Evolutionary conservation across 163 green algal genomes (phyloP), one percentile per base, ranked within the genome.

Genomic region (Trebouxia gelatinosa): DNA sequence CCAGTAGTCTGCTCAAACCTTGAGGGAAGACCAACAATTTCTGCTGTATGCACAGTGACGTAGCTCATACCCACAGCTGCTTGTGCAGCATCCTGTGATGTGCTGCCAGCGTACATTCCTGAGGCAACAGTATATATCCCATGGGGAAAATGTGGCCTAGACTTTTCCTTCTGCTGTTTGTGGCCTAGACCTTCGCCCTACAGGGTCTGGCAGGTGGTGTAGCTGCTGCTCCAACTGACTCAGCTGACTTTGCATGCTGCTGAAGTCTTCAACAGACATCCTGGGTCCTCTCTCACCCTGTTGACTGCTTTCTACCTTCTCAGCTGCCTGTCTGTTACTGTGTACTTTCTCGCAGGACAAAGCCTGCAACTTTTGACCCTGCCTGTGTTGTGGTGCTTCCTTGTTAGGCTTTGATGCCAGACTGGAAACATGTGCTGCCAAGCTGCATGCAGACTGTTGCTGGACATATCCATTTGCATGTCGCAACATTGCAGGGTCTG

Each of bases 221-320:
- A 72, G 35, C 21, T 72, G 64, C 23, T 72, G 64, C 35, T 72
- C 64, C 34, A 72, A 37, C 23, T 72, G 64, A 51, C 34, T 72
- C 35, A 72, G 26, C 11, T 37, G 50, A 37, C 64, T 72, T 23
- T 72, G 64, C 64, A 72, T 72, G 6, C 50, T 35, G 23, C 64
- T 51, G 32, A 72, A 17, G 21, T 72, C 64, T 37, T 72, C 64
- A 54, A 51, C 32, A 6, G 64, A 72, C 6, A 37, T 72, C 64
- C 64, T 54, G 19, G 64, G 64, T 35, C n/a, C n/a, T n/a, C n/a
- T n/a, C n/a, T n/a, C n/a, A n/a, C n/a, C n/a, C n/a, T n/a, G n/a
- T n/a, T n/a, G n/a, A n/a, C n/a, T n/a, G n/a, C n/a, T n/a, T n/a
- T n/a, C n/a, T n/a, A n/a, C n/a, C n/a, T n/a, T n/a, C n/a, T n/a